Evolutionary conservation across 768 basidiomycete genomes (phyloP).

Genomic region (Suillus decipiens): DNA sequence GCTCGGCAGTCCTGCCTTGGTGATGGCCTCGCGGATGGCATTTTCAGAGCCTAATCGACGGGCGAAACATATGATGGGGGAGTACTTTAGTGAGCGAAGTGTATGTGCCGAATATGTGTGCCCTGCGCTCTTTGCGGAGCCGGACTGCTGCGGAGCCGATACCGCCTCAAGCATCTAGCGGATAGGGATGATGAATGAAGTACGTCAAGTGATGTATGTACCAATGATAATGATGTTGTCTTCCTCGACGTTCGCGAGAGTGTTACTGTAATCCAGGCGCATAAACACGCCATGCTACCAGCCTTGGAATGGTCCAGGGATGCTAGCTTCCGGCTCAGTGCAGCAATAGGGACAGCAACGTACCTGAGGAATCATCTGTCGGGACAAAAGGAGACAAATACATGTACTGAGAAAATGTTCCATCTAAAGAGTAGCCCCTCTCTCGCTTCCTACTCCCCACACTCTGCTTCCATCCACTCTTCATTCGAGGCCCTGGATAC

Average conservation of each 20-base stretch:
- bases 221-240: conserved; percentile 37
- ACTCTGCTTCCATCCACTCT: conserved; percentile 33
- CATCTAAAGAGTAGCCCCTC: conserved; percentile 34
- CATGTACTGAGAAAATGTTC: conserved; percentile 36
- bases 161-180: conserved; percentile 35
- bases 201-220: conserved; percentile 6
- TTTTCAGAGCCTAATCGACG: conserved; percentile 32
- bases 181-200: not conserved
- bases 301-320: conserved; percentile 27
- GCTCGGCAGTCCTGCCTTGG: conserved; percentile 25
- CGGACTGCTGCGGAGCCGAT: conserved; percentile 38
- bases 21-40: conserved; percentile 33
- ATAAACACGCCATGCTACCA: conserved; percentile 37
- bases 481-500: conserved; percentile 18
- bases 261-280: conserved; percentile 40
- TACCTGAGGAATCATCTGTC: conserved; percentile 18
- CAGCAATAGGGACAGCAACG: conserved; percentile 29
- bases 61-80: conserved; percentile 33
- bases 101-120: conserved; percentile 36
- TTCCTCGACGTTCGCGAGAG: conserved; percentile 32
- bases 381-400: conserved; percentile 2
- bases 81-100: conserved; percentile 28
- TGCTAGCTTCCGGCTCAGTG: conserved; percentile 33
- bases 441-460: conserved; percentile 35
- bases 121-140: conserved; percentile 32